A percentile compares a stretch with the other conserved stretches of the same genome.
phyloP scores from a whole-genome alignment of 2,329 filamentous ascomycete genomes.

The Talaromyces sp. region DNA sequence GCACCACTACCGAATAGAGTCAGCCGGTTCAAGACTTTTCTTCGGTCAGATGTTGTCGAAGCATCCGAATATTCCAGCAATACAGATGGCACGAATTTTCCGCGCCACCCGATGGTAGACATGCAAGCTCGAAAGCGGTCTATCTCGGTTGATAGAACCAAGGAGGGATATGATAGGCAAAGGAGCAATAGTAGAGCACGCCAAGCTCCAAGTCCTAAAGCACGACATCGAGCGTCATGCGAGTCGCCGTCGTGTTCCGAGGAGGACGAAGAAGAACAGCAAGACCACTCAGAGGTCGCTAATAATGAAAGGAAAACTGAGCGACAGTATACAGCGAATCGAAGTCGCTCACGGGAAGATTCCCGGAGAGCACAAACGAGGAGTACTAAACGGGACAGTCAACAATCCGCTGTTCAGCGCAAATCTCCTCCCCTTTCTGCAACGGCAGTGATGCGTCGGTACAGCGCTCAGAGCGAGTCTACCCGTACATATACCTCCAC shows the following conservation, averaged over 20 bases:
- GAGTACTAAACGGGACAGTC: background rate
- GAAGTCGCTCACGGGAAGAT: constrained; percentile 7
- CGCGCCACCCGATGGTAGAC: constrained; percentile 14
- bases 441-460: constrained; percentile 34
- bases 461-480: constrained; percentile 28
- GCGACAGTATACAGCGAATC: background rate
- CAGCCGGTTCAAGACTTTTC: constrained; percentile 13
- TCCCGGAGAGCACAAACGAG: constrained; percentile 10
- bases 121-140: constrained; percentile 10
- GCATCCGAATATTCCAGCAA: background rate
- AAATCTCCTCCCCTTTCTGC: constrained; percentile 35
- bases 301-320: background rate
- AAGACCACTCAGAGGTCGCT: background rate
- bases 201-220: background rate
- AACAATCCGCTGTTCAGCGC: constrained; percentile 20
- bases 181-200: background rate
- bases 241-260: constrained; percentile 7
- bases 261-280: constrained; percentile 2
- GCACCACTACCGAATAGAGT: constrained; percentile 8
- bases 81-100: background rate
- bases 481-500: constrained; percentile 21
- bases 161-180: background rate
- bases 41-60: constrained; percentile 5
- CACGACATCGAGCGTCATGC: constrained; percentile 2
- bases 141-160: constrained; percentile 5